These are phyloP conservation scores for Alternaria gansuensis DNA, from an alignment of 2,329 filamentous ascomycete genomes.

Conservation along the genomic window DNA sequence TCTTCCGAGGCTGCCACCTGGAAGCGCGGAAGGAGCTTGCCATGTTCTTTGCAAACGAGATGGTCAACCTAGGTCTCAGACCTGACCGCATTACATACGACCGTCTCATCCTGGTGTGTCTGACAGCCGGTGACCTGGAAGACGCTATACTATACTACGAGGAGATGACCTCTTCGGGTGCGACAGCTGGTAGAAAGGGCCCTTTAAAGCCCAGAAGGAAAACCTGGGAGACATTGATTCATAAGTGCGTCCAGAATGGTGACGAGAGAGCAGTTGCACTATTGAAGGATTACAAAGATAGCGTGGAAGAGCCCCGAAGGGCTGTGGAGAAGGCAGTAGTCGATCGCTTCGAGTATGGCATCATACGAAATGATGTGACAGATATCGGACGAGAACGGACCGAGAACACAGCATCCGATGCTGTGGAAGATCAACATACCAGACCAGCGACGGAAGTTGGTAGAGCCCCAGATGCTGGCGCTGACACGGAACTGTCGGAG, in stretches of 20 bases:
- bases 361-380: slow-evolving; percentile 2
- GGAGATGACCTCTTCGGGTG: slow-evolving; percentile 55
- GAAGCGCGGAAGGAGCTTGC: slow-evolving; percentile 61
- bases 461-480: slow-evolving; percentile 6
- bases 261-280: slow-evolving; percentile 34
- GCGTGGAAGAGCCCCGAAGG: slow-evolving; percentile 23
- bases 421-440: slow-evolving; percentile 10
- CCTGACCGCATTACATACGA: slow-evolving; percentile 70
- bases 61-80: slow-evolving; percentile 63
- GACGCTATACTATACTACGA: slow-evolving; percentile 61
- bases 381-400: neutral
- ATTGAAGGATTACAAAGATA: slow-evolving; percentile 29
- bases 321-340: slow-evolving; percentile 26
- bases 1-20: slow-evolving; percentile 62
- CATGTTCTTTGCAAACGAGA: slow-evolving; percentile 70
- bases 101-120: slow-evolving; percentile 66
- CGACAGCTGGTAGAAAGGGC: slow-evolving; percentile 15
- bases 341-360: slow-evolving; percentile 26
- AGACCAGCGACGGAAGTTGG: neutral
- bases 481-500: slow-evolving; percentile 14
- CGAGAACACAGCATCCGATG: neutral
- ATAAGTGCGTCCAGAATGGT: slow-evolving; percentile 15
- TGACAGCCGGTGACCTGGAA: slow-evolving; percentile 51
- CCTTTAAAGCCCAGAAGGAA: slow-evolving; percentile 26
- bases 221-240: slow-evolving; percentile 34